Percentiles rank a stretch among this genome's conserved stretches.
These are phyloP conservation scores for Cyathus striatus DNA, from an alignment of 768 basidiomycete species.

Conservation along the genomic window DNA sequence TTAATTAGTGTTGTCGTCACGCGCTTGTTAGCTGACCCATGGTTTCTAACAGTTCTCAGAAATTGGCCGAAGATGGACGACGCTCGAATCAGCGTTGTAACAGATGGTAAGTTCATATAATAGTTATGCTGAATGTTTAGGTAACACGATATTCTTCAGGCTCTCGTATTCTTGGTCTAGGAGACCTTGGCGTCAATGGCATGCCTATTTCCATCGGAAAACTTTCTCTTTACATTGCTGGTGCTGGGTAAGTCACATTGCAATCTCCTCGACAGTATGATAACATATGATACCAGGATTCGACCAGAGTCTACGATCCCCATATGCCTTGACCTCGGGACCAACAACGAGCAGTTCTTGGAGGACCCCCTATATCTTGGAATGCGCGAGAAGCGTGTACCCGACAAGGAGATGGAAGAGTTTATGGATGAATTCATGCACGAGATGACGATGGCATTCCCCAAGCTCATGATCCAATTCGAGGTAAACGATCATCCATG, in stretches of 20 bases:
- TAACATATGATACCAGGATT: constrained; percentile 39
- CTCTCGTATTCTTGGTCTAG: constrained; percentile 85
- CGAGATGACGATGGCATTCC: constrained; percentile 71
- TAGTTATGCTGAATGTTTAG: constrained; percentile 1
- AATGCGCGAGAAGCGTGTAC: constrained; percentile 62
- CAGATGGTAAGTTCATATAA: constrained; percentile 54
- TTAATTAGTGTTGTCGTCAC: not conserved
- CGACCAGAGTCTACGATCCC: constrained; percentile 76
- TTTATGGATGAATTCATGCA: constrained; percentile 95
- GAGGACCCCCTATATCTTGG: constrained; percentile 91
- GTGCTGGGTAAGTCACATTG: constrained; percentile 65
- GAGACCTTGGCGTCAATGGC: constrained; percentile 77
- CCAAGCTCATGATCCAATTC: constrained; percentile 82
- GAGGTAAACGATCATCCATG: constrained; percentile 57
- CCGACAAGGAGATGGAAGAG: constrained; percentile 59
- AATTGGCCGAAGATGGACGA: constrained; percentile 72
- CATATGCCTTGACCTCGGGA: constrained; percentile 85
- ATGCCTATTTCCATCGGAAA: constrained; percentile 94
- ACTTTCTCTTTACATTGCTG: constrained; percentile 84
- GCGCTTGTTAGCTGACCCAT: not conserved
- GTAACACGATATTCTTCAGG: constrained; percentile 36
- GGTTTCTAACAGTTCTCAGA: constrained; percentile 40
- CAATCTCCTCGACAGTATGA: constrained; percentile 2
- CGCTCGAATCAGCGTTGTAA: constrained; percentile 88
- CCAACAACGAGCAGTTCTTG: constrained; percentile 74